Conservation (phyloP, 345 rosid species). For the Pistacia integerrima region DNA sequence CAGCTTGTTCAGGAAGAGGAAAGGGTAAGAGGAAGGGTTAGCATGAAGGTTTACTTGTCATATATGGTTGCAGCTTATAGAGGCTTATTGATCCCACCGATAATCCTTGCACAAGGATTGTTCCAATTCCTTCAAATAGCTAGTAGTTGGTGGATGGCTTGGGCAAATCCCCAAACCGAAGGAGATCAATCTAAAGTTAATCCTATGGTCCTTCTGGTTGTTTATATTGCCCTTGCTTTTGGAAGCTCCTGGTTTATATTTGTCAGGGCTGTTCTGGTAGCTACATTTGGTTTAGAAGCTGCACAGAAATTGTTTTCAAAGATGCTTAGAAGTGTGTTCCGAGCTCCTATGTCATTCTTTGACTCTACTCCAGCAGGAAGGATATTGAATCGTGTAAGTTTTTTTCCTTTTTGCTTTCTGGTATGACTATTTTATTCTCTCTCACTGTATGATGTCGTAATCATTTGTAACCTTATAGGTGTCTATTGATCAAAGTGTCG, state of each 20-base stretch:
- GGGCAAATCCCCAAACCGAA: conserved; percentile 99
- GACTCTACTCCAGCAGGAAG: conserved; percentile 99
- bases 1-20: conserved; percentile 99
- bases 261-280: conserved; percentile 95
- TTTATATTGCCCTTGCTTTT: conserved; percentile 96
- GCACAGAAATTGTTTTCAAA: conserved; percentile 89
- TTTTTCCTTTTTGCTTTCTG: conserved; percentile 5
- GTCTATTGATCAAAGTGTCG: conserved; percentile 98
- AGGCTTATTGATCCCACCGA: conserved; percentile 87
- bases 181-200: conserved; percentile 84
- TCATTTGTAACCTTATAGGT: conserved; percentile 54
- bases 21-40: conserved; percentile 92
- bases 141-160: conserved; percentile 99
- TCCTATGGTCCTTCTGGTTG: conserved; percentile 80
- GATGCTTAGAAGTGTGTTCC: conserved; percentile 94
- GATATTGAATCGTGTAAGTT: conserved; percentile 91
- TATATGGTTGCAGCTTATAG: conserved; percentile 98
- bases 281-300: conserved; percentile 97
- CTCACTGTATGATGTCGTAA: conserved; percentile 5
- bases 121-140: conserved; percentile 99
- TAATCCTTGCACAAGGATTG: conserved; percentile 79
- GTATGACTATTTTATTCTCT: conserved; percentile 1
- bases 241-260: conserved; percentile 97
- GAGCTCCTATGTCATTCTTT: conserved; percentile 99
- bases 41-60: conserved; percentile 95